Percentiles rank a stretch among this genome's conserved stretches.
Conservation (phyloP, 768 basidiomycete genomes). For the Solioccasus polychromus region DNA sequence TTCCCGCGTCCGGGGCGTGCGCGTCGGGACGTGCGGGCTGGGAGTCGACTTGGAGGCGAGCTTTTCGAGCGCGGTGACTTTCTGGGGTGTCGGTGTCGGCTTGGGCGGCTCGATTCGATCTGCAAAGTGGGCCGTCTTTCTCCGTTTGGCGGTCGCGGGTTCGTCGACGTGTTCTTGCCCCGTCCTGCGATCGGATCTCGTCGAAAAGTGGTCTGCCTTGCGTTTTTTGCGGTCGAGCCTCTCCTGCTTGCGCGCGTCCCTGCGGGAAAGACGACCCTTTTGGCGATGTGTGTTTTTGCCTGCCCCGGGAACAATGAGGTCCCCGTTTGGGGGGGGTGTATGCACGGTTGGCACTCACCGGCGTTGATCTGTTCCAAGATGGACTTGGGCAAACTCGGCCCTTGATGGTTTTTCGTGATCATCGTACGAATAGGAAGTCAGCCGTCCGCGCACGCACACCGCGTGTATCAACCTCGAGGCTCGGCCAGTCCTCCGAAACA, state of each 20-base stretch:
- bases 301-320: too few relatives aligned
- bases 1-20: conserved; percentile 31
- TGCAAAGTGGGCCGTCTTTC: conserved; percentile 41
- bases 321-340: too few relatives aligned
- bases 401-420: conserved; percentile 14
- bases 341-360: too few relatives aligned
- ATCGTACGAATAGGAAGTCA: too few relatives aligned
- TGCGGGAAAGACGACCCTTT: conserved; percentile 41
- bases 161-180: conserved; percentile 45
- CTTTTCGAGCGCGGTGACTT: conserved; percentile 37
- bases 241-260: conserved; percentile 62
- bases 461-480: too few relatives aligned
- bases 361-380: conserved; percentile 28
- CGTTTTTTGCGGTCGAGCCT: conserved; percentile 58
- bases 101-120: conserved; percentile 9
- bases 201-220: conserved; percentile 58
- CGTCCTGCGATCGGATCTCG: conserved; percentile 32
- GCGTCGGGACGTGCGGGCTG: neutral
- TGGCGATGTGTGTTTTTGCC: conserved; percentile 1
- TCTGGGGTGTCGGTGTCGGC: conserved; percentile 13
- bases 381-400: conserved; percentile 28
- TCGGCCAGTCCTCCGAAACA: too few relatives aligned
- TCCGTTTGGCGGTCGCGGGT: conserved; percentile 35
- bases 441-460: too few relatives aligned
- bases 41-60: conserved; percentile 21